A percentile compares a stretch with the other conserved stretches of the same genome.
phyloP scores from a whole-genome alignment of 106 monocot genomes.

The Dendrobium catenatum region DNA sequence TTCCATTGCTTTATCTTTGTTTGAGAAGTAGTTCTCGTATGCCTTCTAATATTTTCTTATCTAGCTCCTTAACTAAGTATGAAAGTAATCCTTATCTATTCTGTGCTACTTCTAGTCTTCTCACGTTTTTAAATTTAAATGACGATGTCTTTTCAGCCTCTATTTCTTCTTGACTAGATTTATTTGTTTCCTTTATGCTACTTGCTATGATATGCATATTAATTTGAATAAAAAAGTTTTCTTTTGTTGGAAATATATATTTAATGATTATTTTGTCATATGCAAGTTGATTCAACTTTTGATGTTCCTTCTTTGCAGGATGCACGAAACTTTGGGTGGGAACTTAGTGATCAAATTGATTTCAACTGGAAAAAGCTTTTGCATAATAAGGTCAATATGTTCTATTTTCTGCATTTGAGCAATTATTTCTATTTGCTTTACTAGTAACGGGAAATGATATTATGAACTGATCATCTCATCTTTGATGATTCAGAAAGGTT shows the following conservation, averaged over 20 bases:
- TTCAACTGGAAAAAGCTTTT: conserved; percentile 97
- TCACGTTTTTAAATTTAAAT: neutral
- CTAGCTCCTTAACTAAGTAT: neutral
- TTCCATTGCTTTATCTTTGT: neutral
- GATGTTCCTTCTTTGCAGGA: conserved; percentile 44
- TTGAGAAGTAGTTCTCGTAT: neutral
- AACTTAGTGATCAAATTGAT: conserved; percentile 57
- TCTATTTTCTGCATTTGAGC: neutral
- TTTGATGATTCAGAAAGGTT: neutral
- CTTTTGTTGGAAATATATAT: neutral
- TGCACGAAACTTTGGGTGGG: conserved; percentile 92
- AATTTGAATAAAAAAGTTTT: conserved; percentile 1
- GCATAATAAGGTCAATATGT: conserved; percentile 70
- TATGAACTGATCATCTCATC: neutral
- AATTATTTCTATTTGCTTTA: neutral
- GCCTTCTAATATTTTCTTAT: neutral
- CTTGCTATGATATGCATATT: neutral
- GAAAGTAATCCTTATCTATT: neutral
- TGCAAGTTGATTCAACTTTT: neutral
- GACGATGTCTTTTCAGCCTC: neutral
- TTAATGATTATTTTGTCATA: neutral
- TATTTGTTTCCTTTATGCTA: conserved; percentile 1
- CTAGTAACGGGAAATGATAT: neutral
- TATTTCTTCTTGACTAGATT: neutral
- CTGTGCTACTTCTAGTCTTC: neutral